Evolutionary conservation across 2,329 filamentous ascomycete species (phyloP), one percentile per base, ranked within the genome.

Genomic region (Graphilbum fragrans): DNA sequence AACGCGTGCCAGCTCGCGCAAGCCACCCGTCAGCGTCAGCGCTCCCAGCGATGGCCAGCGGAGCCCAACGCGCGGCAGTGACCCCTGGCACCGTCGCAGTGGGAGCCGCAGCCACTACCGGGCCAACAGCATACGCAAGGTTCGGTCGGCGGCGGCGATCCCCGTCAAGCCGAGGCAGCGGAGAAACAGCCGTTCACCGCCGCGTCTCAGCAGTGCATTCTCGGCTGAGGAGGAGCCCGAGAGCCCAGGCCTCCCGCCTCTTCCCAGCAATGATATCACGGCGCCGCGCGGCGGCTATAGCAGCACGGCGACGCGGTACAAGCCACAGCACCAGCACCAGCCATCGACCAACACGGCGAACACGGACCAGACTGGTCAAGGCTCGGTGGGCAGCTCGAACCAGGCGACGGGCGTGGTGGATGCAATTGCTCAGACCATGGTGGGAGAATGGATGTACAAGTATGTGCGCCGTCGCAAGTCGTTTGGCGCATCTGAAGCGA

Each of bases 401-500:
- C 80, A 86, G 50, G 75, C 80, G 35, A 82, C 82, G 0, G 82
- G 79, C 35, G 86, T 96, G 14, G 90, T 98, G 6, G 92, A 96
- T 63, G 87, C 92, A 4, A 96, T 98, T 59, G 88, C 92, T 2
- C 88, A 94, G 56, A 93, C 90, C 0, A 98, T 98, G 92, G 86
- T 98, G 23, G 92, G 92, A 31, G 92, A 96, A 55, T 92, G 86
- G 83, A 90, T 93, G 84, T 88, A 81, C 67, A 93, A 93, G 60
- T 92, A 93, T 54, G 82, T 90, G 27, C 74, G 85, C 39, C 75
- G 85, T 57, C 77, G 90, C 49, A 95, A 88, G 63, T 93, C 90
- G 0, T 96, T 98, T 57, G 86, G 86, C 18, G 77, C 90, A 41
- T 64, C 73, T 3, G 84, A 88, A 35, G 70, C 66, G 20, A 76